Percentiles rank a stretch among this genome's conserved stretches.
These are phyloP conservation scores for Endoconidiophora laricicola DNA, from an alignment of 2,329 filamentous ascomycete genomes.

Conservation along the genomic window DNA sequence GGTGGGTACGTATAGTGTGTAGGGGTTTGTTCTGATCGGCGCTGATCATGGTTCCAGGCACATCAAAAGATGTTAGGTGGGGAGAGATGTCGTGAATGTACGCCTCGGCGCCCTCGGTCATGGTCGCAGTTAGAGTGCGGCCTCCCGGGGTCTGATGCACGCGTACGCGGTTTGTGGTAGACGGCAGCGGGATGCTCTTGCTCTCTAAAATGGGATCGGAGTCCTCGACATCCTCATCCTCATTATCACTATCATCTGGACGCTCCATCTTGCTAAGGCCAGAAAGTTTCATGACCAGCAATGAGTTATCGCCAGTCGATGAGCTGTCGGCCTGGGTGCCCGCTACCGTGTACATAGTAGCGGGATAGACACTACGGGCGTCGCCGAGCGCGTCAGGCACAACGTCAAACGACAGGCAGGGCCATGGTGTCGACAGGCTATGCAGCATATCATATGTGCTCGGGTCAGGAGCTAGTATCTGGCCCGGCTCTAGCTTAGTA, in stretches of 20 bases:
- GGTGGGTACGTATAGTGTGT: slow-evolving; percentile 77
- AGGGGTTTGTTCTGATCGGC: slow-evolving; percentile 77
- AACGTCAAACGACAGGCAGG: slow-evolving; percentile 91
- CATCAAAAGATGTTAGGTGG: slow-evolving; percentile 78
- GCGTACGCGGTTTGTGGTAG: slow-evolving; percentile 88
- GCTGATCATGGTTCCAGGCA: slow-evolving; percentile 64
- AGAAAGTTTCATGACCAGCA: slow-evolving; percentile 94
- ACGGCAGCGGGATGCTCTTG: slow-evolving; percentile 68
- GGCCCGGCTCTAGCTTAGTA: slow-evolving; percentile 76
- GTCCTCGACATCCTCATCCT: slow-evolving; percentile 58
- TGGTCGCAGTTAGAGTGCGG: slow-evolving; percentile 77
- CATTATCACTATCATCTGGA: slow-evolving; percentile 47
- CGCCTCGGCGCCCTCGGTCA: slow-evolving; percentile 79
- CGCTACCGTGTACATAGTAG: slow-evolving; percentile 85
- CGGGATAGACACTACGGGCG: slow-evolving; percentile 69
- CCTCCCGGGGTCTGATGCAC: slow-evolving; percentile 62
- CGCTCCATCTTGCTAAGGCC: slow-evolving; percentile 76
- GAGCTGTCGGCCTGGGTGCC: slow-evolving; percentile 77
- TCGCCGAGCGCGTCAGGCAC: slow-evolving; percentile 74
- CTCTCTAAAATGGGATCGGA: slow-evolving; percentile 86
- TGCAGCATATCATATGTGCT: slow-evolving; percentile 98
- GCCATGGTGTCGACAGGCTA: slow-evolving; percentile 85
- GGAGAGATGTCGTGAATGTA: slow-evolving; percentile 90
- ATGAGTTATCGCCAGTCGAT: slow-evolving; percentile 69
- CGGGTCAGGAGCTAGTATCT: slow-evolving; percentile 78